Evolutionary conservation across 768 basidiomycete species (phyloP), one percentile per base, ranked within the genome.

Genomic region (Lyophyllum shimeji): DNA sequence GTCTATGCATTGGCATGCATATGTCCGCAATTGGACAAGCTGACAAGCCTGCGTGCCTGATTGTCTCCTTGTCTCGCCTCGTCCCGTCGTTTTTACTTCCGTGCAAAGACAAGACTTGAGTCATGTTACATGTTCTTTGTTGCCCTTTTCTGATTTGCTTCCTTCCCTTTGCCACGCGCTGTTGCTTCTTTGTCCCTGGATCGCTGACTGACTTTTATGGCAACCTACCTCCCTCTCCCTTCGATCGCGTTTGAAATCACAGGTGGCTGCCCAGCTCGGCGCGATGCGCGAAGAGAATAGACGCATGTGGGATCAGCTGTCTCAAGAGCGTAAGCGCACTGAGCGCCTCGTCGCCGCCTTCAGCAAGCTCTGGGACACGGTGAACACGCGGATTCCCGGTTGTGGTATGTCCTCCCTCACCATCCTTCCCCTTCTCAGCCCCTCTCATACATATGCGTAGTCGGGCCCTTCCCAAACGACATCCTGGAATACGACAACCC

Each of bases 281-380:
- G 80, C 83, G 8, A 86, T 92, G 79, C 78, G 85, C 47, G 87
- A 89, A 7, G 89, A 91, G 67, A 88, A 90, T 60, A 71, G 81
- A 45, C 72, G 83, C 24, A 76, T 91, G 55, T 83, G 80, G 77
- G 79, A 84, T 52, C 74, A 72, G 59, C 72, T 90, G 29, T 66
- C 70, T 4, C 63, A 71, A 4, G 90, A 90, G 68, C 76, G 80
- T 51, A 76, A 79, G 47, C 82, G 83, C 64, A 79, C 83, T 11
- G 87, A 87, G 58, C 81, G 79, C 55, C 75, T 91, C 27, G 80
- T 83, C 0, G 69, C 73, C 44, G 72, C 87, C 24, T 78, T 90
- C 25, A 81, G 82, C 52, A 70, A 77, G 9, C 68, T 91, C 55
- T 87, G 85, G 77, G 87, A 90, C 8, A 73, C 80, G 9, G 76